A percentile compares a stretch with the other conserved stretches of the same genome.
Evolutionary conservation across 306 rosid species (phyloP).

Genomic region (Hylodesmum podocarpum): DNA sequence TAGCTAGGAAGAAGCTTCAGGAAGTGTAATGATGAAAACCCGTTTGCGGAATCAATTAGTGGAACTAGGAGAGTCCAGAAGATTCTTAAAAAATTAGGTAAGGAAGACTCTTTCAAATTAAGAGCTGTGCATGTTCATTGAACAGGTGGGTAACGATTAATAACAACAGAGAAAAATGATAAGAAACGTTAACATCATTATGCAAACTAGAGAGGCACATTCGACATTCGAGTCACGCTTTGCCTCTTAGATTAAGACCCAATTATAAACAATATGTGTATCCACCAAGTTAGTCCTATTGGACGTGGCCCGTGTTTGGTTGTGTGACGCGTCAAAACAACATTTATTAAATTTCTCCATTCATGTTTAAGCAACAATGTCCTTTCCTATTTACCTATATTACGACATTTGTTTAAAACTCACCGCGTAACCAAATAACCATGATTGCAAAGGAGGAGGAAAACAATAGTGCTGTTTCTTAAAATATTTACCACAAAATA

Average conservation of each 20-base stretch:
- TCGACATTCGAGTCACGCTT: not conserved
- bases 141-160: not conserved
- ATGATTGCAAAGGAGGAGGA: no score
- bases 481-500: no score
- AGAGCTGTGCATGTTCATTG: slow-evolving; percentile 13
- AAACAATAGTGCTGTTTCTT: no score
- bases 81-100: slow-evolving; percentile 25
- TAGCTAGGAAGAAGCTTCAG: slow-evolving; percentile 32
- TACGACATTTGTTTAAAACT: no score
- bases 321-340: no score
- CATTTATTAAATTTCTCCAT: no score
- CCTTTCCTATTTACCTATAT: no score
- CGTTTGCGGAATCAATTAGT: not conserved
- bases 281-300: no score
- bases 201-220: not conserved
- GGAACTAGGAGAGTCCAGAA: slow-evolving; percentile 31
- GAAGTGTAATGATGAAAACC: not conserved
- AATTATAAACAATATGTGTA: no score
- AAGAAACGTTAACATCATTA: slow-evolving; percentile 3
- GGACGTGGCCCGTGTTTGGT: no score
- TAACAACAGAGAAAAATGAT: not conserved
- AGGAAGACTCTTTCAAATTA: not conserved
- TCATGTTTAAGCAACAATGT: no score
- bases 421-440: no score
- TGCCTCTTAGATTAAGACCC: not conserved